A percentile compares a stretch with the other conserved stretches of the same genome.
phyloP scores from a whole-genome alignment of 108 stramenopile genomes.

The Cyclotella cryptica region DNA sequence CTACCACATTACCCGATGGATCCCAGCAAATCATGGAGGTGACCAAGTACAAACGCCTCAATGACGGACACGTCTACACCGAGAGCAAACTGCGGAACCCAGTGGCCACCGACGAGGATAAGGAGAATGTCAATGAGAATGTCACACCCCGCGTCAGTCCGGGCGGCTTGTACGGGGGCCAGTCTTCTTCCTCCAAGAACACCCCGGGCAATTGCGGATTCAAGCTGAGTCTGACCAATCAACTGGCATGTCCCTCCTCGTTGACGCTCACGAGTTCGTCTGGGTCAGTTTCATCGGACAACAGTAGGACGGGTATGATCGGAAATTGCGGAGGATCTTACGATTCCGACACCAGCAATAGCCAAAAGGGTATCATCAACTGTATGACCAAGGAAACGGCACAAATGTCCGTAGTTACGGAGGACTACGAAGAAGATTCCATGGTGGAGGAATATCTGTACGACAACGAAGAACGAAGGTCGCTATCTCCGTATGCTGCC shows the following conservation, averaged over 20 bases:
- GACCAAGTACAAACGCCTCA: conserved; percentile 37
- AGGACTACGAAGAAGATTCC: conserved; percentile 18
- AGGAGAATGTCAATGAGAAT: neutral
- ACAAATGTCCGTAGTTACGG: conserved; percentile 24
- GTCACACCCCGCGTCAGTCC: neutral
- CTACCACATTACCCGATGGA: conserved; percentile 42
- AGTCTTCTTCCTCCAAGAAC: neutral
- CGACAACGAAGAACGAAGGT: conserved; percentile 19
- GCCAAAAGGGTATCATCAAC: neutral
- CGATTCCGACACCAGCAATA: neutral
- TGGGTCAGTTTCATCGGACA: neutral
- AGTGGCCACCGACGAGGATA: conserved; percentile 12
- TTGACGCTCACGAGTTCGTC: conserved; percentile 18
- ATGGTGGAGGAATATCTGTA: conserved; percentile 37
- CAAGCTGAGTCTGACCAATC: neutral
- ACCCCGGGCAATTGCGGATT: neutral
- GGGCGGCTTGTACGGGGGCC: neutral
- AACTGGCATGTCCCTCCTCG: conserved; percentile 14
- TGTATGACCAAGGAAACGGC: conserved; percentile 1
- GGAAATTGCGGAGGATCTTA: too few relatives aligned
- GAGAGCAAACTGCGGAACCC: conserved; percentile 21
- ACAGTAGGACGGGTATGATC: neutral
- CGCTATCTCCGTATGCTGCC: conserved; percentile 7
- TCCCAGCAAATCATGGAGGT: conserved; percentile 43
- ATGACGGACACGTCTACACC: conserved; percentile 45